Conservation (phyloP, 78 protist species). For the Monocercomonoides exilis region DNA sequence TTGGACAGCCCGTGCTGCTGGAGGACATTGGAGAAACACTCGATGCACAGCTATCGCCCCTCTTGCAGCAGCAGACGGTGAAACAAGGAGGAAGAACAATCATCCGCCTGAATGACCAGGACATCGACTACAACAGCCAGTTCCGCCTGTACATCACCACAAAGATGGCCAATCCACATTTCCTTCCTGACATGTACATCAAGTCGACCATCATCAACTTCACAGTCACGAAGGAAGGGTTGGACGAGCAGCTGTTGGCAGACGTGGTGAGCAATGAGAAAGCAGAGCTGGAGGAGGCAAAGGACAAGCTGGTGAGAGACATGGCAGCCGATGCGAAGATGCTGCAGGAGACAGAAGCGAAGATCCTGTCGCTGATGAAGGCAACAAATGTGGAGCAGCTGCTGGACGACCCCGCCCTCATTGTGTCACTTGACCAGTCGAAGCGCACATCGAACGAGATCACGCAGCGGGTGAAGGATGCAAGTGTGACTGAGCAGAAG, state of each 20-base stretch:
- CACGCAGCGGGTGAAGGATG: constrained; percentile 29
- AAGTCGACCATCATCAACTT: constrained; percentile 68
- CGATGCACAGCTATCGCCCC: constrained; percentile 59
- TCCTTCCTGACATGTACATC: constrained; percentile 54
- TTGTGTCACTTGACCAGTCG: constrained; percentile 48
- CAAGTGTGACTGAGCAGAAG: constrained; percentile 31
- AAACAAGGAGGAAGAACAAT: constrained; percentile 41
- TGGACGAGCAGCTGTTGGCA: constrained; percentile 60
- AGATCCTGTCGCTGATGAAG: constrained; percentile 38
- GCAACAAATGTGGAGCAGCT: constrained; percentile 40
- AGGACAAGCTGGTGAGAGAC: constrained; percentile 28
- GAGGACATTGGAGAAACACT: constrained; percentile 61
- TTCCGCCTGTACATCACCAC: constrained; percentile 63
- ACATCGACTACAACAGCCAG: constrained; percentile 41
- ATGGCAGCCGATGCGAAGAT: constrained; percentile 40
- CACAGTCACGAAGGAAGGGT: constrained; percentile 51
- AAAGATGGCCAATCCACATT: constrained; percentile 55
- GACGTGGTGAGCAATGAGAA: constrained; percentile 51
- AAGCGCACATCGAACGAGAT: constrained; percentile 43
- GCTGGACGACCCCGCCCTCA: constrained; percentile 63
- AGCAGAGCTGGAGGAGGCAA: constrained; percentile 43
- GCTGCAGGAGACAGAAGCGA: constrained; percentile 41
- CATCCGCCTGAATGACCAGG: constrained; percentile 57
- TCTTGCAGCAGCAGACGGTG: constrained; percentile 40
- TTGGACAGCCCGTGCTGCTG: constrained; percentile 53